Conservation (phyloP, 805 yeast genomes). For the Candida silvatica region DNA sequence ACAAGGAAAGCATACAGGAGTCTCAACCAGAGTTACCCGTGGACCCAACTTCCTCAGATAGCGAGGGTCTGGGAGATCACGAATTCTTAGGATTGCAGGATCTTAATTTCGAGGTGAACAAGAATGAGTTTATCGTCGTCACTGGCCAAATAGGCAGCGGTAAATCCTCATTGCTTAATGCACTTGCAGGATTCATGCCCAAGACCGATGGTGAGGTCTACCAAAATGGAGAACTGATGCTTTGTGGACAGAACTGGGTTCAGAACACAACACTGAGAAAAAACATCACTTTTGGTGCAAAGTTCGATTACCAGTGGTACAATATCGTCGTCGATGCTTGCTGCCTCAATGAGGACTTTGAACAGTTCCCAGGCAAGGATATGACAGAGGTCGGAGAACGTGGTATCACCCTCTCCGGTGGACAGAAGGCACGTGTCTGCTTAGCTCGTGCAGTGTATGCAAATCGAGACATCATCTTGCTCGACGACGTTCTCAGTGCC, state of each 20-base stretch:
- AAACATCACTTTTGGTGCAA: conserved; percentile 61
- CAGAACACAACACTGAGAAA: conserved; percentile 74
- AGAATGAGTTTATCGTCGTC: conserved; percentile 65
- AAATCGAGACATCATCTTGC: conserved; percentile 44
- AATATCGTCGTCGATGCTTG: conserved; percentile 52
- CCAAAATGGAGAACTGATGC: conserved; percentile 42
- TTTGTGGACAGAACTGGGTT: conserved; percentile 72
- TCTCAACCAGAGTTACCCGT: too few species aligned
- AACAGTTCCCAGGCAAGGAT: conserved; percentile 66
- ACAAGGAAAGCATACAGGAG: conserved; percentile 1
- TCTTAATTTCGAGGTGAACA: conserved; percentile 43
- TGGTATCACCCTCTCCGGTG: conserved; percentile 83
- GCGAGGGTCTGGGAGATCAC: too few species aligned
- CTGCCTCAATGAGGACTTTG: conserved; percentile 57
- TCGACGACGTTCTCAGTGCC: conserved; percentile 64
- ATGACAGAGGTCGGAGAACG: conserved; percentile 76
- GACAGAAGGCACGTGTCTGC: conserved; percentile 74
- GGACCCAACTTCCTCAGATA: too few species aligned
- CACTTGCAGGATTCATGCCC: conserved; percentile 66
- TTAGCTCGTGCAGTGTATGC: conserved; percentile 66
- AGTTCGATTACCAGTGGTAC: conserved; percentile 43
- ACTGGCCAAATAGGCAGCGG: conserved; percentile 68
- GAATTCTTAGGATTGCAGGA: conserved; percentile 38
- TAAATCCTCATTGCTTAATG: conserved; percentile 62
- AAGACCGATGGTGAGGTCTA: conserved; percentile 41